Evolutionary conservation across 2,329 filamentous ascomycete genomes (phyloP).

Genomic region (Myrmaecium sp.): DNA sequence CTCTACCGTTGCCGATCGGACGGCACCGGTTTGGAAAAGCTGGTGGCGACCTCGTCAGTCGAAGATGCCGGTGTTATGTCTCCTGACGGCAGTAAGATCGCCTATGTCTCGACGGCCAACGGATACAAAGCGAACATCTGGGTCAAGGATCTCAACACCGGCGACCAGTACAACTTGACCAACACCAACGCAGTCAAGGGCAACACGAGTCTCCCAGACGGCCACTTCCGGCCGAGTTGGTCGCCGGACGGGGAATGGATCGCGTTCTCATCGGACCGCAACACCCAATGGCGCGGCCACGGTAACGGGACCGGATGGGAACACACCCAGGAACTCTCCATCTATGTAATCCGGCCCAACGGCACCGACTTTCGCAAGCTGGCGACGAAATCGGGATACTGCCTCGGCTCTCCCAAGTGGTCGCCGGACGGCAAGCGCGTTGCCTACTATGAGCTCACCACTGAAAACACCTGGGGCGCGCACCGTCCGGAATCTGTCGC

Average conservation of each 20-base stretch:
- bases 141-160: conserved; percentile 21
- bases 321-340: conserved; percentile 23
- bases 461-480: conserved; percentile 21
- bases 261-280: conserved; percentile 25
- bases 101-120: conserved; percentile 24
- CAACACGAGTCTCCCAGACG: conserved; percentile 13
- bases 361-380: conserved; percentile 22
- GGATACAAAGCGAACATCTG: conserved; percentile 23
- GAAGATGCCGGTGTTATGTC: conserved; percentile 23
- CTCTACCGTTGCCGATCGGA: conserved; percentile 22
- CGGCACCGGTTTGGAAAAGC: conserved; percentile 18
- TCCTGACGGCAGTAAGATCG: conserved; percentile 20
- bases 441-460: conserved; percentile 21
- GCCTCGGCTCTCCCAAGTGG: conserved; percentile 22
- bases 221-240: conserved; percentile 24
- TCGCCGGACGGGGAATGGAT: conserved; percentile 26
- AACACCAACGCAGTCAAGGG: conserved; percentile 12
- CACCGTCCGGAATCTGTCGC: conserved; percentile 13
- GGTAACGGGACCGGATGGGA: conserved; percentile 24
- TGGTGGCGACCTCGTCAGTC: conserved; percentile 18
- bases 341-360: conserved; percentile 24
- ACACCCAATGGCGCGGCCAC: conserved; percentile 26
- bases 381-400: conserved; percentile 16
- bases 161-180: conserved; percentile 18
- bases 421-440: conserved; percentile 7